Conservation (phyloP, 768 basidiomycete species). For the Leccinum fibrillosum region DNA sequence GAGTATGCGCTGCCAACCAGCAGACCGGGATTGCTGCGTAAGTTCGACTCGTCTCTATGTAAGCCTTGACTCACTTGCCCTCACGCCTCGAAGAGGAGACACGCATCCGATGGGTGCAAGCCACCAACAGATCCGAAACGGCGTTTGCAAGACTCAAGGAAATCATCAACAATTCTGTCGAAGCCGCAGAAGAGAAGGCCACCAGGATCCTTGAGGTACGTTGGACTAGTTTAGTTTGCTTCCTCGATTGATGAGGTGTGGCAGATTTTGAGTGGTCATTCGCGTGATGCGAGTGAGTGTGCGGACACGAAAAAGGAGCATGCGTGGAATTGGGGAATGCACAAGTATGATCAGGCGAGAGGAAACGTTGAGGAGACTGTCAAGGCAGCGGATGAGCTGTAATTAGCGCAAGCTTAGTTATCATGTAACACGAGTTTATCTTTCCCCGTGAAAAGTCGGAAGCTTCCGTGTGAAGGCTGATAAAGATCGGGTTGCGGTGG, state of each 20-base stretch:
- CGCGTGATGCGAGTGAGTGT: slow-evolving; percentile 21
- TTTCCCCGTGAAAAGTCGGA: slow-evolving; percentile 8
- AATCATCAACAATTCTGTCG: slow-evolving; percentile 62
- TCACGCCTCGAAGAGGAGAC: slow-evolving; percentile 53
- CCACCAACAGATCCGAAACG: slow-evolving; percentile 51
- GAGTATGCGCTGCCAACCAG: slow-evolving; percentile 63
- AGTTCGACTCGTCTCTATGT: slow-evolving; percentile 16
- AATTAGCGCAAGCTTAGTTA: too few species aligned
- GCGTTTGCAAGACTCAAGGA: slow-evolving; percentile 62
- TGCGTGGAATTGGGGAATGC: slow-evolving; percentile 16
- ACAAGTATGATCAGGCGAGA: slow-evolving; percentile 26
- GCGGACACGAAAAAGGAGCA: slow-evolving; percentile 16
- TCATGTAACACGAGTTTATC: neutral
- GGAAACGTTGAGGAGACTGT: slow-evolving; percentile 18
- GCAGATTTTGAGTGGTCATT: slow-evolving; percentile 40
- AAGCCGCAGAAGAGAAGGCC: slow-evolving; percentile 77
- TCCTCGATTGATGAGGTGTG: neutral
- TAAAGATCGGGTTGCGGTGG: slow-evolving; percentile 11
- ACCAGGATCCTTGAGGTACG: slow-evolving; percentile 38
- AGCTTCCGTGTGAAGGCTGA: slow-evolving; percentile 12
- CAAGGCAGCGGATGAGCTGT: slow-evolving; percentile 30
- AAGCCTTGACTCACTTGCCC: too few species aligned
- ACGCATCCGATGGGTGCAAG: slow-evolving; percentile 76
- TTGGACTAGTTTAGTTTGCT: neutral
- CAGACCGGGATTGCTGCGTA: slow-evolving; percentile 79